These are phyloP conservation scores for Moringa oleifera DNA, from an alignment of 345 rosid species.

Conservation along the genomic window DNA sequence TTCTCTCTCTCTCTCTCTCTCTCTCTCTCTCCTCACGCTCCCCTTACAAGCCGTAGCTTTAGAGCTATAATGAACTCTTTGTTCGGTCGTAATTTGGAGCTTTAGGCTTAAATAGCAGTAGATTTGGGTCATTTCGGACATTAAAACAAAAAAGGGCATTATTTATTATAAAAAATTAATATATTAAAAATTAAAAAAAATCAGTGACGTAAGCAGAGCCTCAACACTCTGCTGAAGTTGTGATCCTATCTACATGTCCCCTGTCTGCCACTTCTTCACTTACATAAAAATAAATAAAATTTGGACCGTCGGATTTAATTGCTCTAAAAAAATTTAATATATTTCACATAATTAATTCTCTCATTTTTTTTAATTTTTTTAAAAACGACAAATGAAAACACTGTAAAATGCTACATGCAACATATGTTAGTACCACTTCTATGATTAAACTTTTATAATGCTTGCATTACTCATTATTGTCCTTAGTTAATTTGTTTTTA, in stretches of 20 bases:
- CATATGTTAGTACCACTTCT: no score
- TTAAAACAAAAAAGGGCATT: neutral
- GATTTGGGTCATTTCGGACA: constrained; percentile 11
- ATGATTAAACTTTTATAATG: no score
- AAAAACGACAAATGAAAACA: no score
- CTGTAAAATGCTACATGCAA: no score
- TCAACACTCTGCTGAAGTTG: constrained; percentile 20
- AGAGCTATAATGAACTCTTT: no score
- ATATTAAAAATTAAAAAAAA: neutral
- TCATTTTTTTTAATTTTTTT: no score
- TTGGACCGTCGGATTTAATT: no score
- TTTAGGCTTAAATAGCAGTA: constrained; percentile 22
- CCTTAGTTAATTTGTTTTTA: no score
- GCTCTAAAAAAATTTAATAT: no score
- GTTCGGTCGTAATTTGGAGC: constrained; percentile 7
- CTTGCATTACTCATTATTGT: no score
- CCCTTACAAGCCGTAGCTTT: neutral
- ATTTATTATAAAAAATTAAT: neutral
- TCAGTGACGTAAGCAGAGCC: constrained; percentile 21
- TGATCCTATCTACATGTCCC: constrained; percentile 26
- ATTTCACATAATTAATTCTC: no score
- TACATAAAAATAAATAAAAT: no score
- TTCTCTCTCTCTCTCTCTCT: neutral
- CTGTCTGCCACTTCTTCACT: constrained; percentile 37
- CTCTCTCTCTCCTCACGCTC: neutral